phyloP scores from a whole-genome alignment of 208 protist genomes.

The Leishmania lainsoni region DNA sequence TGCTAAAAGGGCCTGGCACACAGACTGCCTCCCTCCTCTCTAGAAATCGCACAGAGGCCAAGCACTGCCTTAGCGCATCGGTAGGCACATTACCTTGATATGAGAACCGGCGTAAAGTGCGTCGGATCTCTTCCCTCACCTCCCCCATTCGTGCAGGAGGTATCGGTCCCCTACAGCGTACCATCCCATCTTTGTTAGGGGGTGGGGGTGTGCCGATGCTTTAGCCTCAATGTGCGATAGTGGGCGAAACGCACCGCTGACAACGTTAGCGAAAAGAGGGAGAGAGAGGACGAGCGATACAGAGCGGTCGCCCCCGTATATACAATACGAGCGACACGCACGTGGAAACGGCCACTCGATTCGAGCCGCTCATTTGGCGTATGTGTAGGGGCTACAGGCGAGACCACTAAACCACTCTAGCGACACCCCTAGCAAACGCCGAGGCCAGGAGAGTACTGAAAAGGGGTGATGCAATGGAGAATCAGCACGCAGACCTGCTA shows the following conservation, averaged over 20 bases:
- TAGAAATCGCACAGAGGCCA: background rate
- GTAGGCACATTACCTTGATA: background rate
- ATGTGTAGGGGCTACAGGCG: background rate
- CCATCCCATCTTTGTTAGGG: background rate
- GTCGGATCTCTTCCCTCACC: background rate
- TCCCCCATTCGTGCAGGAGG: background rate
- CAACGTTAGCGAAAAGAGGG: background rate
- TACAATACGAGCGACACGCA: background rate
- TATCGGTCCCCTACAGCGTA: background rate
- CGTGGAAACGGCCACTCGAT: background rate
- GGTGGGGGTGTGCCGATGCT: too few species aligned
- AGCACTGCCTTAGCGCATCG: background rate
- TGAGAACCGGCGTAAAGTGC: background rate
- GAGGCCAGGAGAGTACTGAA: background rate
- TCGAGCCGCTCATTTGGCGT: background rate
- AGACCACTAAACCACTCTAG: background rate
- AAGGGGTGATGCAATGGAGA: background rate
- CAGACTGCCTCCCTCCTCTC: background rate
- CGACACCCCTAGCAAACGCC: background rate
- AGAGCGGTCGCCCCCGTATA: background rate
- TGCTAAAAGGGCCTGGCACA: background rate
- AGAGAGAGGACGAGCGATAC: background rate
- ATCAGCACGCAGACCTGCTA: background rate
- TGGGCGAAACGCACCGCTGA: background rate
- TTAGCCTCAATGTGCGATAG: too few species aligned